A percentile compares a stretch with the other conserved stretches of the same genome.
Evolutionary conservation across 257 asterid species (phyloP).

Genomic region (Euphrasia confusa): DNA sequence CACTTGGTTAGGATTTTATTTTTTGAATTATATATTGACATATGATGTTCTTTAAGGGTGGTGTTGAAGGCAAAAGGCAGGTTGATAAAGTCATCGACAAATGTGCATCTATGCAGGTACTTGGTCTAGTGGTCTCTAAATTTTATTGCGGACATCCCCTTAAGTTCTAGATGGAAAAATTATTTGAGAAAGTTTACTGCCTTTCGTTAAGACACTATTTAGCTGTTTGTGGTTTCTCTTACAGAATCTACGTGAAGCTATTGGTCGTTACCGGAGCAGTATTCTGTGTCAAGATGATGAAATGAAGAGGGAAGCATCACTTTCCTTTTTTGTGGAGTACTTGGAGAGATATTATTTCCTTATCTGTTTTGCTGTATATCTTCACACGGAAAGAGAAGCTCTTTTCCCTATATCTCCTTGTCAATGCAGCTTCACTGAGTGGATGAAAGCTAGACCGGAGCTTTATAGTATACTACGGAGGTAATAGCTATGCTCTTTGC

Average conservation of each 20-base stretch:
- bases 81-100: slow-evolving; percentile 94
- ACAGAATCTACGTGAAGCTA: slow-evolving; percentile 97
- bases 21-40: slow-evolving; percentile 39
- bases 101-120: slow-evolving; percentile 98
- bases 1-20: slow-evolving; percentile 18
- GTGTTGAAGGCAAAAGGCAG: slow-evolving; percentile 96
- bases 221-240: slow-evolving; percentile 21
- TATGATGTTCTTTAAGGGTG: slow-evolving; percentile 65
- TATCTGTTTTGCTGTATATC: slow-evolving; percentile 94
- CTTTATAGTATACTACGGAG: slow-evolving; percentile 91
- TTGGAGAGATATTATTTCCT: slow-evolving; percentile 98
- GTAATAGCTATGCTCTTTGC: slow-evolving; percentile 36
- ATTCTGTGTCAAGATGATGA: slow-evolving; percentile 92
- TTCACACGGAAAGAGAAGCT: slow-evolving; percentile 76
- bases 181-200: slow-evolving; percentile 24
- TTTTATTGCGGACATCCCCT: slow-evolving; percentile 21
- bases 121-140: slow-evolving; percentile 30
- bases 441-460: slow-evolving; percentile 98
- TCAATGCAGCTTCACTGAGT: slow-evolving; percentile 76
- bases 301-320: slow-evolving; percentile 96
- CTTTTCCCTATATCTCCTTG: slow-evolving; percentile 52
- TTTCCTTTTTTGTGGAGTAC: slow-evolving; percentile 95
- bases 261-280: slow-evolving; percentile 82
- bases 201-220: slow-evolving; percentile 18
- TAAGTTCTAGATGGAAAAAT: slow-evolving; percentile 21